Conservation (phyloP, 495 filamentous ascomycete genomes). For the Rhypophila decipiens region DNA sequence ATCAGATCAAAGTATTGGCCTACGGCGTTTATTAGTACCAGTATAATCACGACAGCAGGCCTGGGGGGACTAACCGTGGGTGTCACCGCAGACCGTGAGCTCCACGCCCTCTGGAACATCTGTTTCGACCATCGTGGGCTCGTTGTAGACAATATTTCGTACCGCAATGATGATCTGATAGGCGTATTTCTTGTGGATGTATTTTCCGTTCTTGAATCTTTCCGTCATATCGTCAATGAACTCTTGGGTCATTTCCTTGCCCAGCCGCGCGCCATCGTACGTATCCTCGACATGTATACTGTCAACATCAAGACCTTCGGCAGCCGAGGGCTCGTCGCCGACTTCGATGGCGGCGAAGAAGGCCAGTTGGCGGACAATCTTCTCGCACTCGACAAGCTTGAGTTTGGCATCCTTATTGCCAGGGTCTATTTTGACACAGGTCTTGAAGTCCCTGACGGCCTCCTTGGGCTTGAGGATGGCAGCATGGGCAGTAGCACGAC, state of each 20-base stretch:
- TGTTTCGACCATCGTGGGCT: conserved; percentile 96
- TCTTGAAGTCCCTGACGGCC: conserved; percentile 86
- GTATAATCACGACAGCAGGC: too few relatives aligned
- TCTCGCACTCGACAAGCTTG: conserved; percentile 86
- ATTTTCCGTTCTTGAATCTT: conserved; percentile 93
- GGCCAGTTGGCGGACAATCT: conserved; percentile 79
- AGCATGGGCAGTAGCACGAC: conserved; percentile 82
- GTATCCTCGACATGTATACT: conserved; percentile 69
- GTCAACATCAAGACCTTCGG: conserved; percentile 84
- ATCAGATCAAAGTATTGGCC: conserved; percentile 98
- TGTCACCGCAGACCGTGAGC: conserved; percentile 95
- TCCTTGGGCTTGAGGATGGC: conserved; percentile 83
- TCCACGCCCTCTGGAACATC: conserved; percentile 67
- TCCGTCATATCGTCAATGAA: conserved; percentile 96
- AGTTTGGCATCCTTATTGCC: conserved; percentile 83
- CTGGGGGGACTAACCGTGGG: conserved; percentile 62
- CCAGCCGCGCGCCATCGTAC: conserved; percentile 81
- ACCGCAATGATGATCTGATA: conserved; percentile 92
- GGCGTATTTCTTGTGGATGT: conserved; percentile 90
- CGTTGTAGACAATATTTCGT: conserved; percentile 79
- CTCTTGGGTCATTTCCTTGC: conserved; percentile 83
- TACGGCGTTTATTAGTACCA: conserved; percentile 29
- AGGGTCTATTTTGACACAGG: conserved; percentile 79
- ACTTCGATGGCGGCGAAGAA: conserved; percentile 96
- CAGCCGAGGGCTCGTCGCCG: conserved; percentile 80